These are phyloP conservation scores for Trypanosoma mega DNA, from an alignment of 208 protist species.

Conservation along the genomic window DNA sequence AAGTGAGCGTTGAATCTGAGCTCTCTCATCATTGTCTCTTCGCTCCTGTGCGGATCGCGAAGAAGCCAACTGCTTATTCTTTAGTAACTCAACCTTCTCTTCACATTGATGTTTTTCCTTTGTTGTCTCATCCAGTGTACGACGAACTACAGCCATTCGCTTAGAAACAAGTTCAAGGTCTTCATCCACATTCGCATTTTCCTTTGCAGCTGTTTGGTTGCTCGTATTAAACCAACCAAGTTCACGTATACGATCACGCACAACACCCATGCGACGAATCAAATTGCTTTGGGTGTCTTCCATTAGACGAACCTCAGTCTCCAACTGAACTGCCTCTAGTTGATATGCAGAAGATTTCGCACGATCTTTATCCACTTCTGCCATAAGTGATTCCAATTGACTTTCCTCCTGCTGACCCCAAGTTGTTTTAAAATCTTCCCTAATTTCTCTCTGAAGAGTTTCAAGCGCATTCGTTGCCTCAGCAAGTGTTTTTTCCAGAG, in stretches of 20 bases:
- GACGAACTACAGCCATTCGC: slow-evolving; percentile 45
- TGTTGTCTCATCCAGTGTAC: slow-evolving; percentile 32
- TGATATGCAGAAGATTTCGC: slow-evolving; percentile 38
- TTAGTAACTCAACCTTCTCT: slow-evolving; percentile 44
- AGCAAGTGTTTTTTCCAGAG: slow-evolving; percentile 44
- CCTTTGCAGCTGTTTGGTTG: slow-evolving; percentile 31
- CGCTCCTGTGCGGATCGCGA: slow-evolving; percentile 54
- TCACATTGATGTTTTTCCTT: slow-evolving; percentile 52
- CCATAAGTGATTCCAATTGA: slow-evolving; percentile 59
- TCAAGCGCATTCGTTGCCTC: slow-evolving; percentile 31
- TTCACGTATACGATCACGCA: slow-evolving; percentile 62
- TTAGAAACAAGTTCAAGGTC: slow-evolving; percentile 46
- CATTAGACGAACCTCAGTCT: slow-evolving; percentile 66
- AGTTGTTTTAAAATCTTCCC: slow-evolving; percentile 58
- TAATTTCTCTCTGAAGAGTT: slow-evolving; percentile 46
- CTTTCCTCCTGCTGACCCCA: slow-evolving; percentile 67
- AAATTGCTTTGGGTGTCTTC: slow-evolving; percentile 71
- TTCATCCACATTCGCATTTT: slow-evolving; percentile 51
- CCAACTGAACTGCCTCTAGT: slow-evolving; percentile 44
- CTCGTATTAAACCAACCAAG: slow-evolving; percentile 51
- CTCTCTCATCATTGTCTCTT: slow-evolving; percentile 56
- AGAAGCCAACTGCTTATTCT: slow-evolving; percentile 30
- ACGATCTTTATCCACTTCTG: slow-evolving; percentile 38
- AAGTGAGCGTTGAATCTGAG: slow-evolving; percentile 60
- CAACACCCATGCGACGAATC: slow-evolving; percentile 44